These are phyloP conservation scores for Aspergillus asperescens DNA, from an alignment of 495 filamentous ascomycete species.

Conservation along the genomic window DNA sequence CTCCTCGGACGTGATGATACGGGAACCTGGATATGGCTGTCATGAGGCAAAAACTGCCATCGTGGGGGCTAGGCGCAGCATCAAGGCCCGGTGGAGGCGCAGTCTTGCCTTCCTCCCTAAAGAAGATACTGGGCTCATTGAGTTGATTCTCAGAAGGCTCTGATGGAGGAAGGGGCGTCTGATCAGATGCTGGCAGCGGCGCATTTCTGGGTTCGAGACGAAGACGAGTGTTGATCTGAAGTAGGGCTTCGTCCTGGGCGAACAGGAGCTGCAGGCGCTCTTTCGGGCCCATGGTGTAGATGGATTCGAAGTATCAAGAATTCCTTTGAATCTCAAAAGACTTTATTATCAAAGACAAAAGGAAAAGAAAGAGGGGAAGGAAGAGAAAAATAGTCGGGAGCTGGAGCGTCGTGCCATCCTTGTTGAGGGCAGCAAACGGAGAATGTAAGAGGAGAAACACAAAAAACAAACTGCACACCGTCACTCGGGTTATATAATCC, in stretches of 20 bases:
- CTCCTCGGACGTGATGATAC: slow-evolving; percentile 49
- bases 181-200: background rate
- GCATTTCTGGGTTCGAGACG: background rate
- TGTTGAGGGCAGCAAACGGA: background rate
- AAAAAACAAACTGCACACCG: background rate
- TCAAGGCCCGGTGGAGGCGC: background rate
- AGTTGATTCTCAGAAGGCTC: background rate
- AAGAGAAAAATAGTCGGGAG: background rate
- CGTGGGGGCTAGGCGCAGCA: background rate
- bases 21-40: slow-evolving; percentile 54
- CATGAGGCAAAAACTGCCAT: slow-evolving; percentile 54
- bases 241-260: slow-evolving; percentile 15
- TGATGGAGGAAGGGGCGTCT: background rate
- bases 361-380: background rate
- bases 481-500: too few relatives aligned
- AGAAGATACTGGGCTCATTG: background rate
- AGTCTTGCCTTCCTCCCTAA: background rate
- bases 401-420: background rate
- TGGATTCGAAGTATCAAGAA: background rate
- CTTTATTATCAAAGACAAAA: too few relatives aligned
- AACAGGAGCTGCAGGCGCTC: slow-evolving; percentile 29
- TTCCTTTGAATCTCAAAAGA: too few relatives aligned
- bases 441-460: slow-evolving; percentile 1
- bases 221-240: slow-evolving; percentile 22
- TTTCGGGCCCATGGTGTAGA: slow-evolving; percentile 17